These are phyloP conservation scores for Fusarium albosuccineum DNA, from an alignment of 2,329 filamentous ascomycete genomes.

Conservation along the genomic window DNA sequence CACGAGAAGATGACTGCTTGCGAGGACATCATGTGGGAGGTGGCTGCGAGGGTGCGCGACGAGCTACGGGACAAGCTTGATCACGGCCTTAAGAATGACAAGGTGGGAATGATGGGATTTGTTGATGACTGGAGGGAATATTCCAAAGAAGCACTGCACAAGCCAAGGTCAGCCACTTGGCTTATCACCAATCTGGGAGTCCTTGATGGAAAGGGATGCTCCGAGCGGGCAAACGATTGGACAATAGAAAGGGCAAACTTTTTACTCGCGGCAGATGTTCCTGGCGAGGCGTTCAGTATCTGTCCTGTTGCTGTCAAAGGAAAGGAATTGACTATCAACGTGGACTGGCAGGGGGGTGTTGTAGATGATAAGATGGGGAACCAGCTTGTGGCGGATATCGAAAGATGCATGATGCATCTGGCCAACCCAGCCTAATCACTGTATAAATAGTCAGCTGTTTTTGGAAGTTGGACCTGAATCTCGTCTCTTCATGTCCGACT, in stretches of 20 bases:
- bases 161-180: constrained; percentile 33
- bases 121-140: constrained; percentile 38
- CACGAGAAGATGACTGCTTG: constrained; percentile 6
- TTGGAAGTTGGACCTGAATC: no score
- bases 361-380: constrained; percentile 14
- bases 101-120: constrained; percentile 34
- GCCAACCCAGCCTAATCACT: neutral
- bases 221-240: constrained; percentile 22
- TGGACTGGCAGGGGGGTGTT: constrained; percentile 28
- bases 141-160: constrained; percentile 18
- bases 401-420: constrained; percentile 16
- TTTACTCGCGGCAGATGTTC: constrained; percentile 16
- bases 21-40: constrained; percentile 39
- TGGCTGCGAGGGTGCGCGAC: constrained; percentile 18
- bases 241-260: constrained; percentile 33
- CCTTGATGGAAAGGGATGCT: constrained; percentile 23
- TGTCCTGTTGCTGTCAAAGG: constrained; percentile 27
- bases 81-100: constrained; percentile 34
- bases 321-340: constrained; percentile 21
- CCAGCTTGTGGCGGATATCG: constrained; percentile 10
- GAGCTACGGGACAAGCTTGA: constrained; percentile 33
- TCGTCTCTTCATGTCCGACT: no score
- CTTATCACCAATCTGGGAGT: constrained; percentile 45
- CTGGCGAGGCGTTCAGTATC: constrained; percentile 20
- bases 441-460: no score